Base-by-base conservation (phyloP, 139 green algal genomes). In the Asterochloris erici region DNA sequence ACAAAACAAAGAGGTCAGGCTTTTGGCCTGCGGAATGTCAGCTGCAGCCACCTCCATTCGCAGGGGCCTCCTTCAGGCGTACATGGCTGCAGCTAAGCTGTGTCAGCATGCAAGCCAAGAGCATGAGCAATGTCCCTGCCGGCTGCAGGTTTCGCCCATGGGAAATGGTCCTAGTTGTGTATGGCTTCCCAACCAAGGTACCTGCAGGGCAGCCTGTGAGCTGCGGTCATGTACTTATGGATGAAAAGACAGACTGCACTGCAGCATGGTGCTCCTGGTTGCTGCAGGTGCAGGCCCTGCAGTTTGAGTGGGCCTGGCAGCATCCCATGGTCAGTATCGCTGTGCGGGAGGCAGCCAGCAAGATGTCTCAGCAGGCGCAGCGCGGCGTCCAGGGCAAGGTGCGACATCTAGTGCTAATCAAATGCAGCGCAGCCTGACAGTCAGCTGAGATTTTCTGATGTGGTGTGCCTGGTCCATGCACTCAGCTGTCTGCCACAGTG, bases 241-340 rank as follows among this genome's bases (percentile, higher is more conserved):
- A 47, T 13, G 6, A 47, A n/a, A n/a, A 16, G 1, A 14, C 69
- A 75, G 1, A n/a, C 69, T 75, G 10, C 23, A 9, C 21, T 54
- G 38, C 38, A 54, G 38, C 38, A 6, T 54, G 38, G 38, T 76
- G 23, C 17, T 54, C 21, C 68, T 68, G 15, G 29, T 24, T 13
- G 26, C 2, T 83, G 21, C 87, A 95, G 91, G 86, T 91, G 11
- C 86, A 93, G 27, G 96, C 96, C 9, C 90, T 98, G 82, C 95
- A 98, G 87, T 98, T 98, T 91, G 96, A 98, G 84, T 98, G 96
- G 95, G 96, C 96, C 4, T 98, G 95, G 95, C 96, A 98, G 89
- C 93, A 98, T 87, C 96, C 96, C 1, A 66, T 83, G 16, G 89
- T 85, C 29, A 93, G 83, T 47, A 83, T 90, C 54, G 90, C 89